Base-by-base conservation (phyloP, 148 eudicot genomes). In the Rheum nobile region DNA sequence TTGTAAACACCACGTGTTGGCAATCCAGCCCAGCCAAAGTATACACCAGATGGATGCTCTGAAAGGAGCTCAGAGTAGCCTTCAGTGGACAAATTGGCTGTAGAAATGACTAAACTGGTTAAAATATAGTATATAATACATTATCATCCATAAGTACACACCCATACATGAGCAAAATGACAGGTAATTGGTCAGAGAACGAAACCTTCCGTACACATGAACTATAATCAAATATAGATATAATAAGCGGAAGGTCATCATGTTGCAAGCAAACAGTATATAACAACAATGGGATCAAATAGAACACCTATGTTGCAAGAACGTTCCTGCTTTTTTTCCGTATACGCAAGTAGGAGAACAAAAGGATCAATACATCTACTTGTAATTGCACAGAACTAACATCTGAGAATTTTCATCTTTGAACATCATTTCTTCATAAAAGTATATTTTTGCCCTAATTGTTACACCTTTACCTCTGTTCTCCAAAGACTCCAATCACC, bases 11-110 rank as follows among this genome's bases (percentile, higher is more conserved):
- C 93, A 65, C 83, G 81, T n/a, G 70, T 80, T 32, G 90, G 69
- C 84, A 95, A 73, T 71, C 84, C 86, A 35, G 97, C 97, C 97
- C 98, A 95, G 32, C 98, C 98, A 81, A 95, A 95, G 83, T 88
- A 95, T 24, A 95, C 96, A 39, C 97, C 97, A 1, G 96, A 80
- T 46, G 98, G 97, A 77, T 91, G 84, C 74, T 95, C 90, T 0
- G 82, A 80, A 19, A 95, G 91, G 71, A 86, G n/a, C 32, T 77
- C 80, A n/a, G 90, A 85, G 65, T 79, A 91, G 42, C 85, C 87
- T 38, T 91, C 82, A 0, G 90, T 68, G 17, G 98, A 91, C 80
- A 95, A 75, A 86, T 95, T 95, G 43, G 97, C 98, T 91, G 87
- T 63, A 71, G 43, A 63, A 75, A 14, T n/a, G n/a, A 76, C 32